Evolutionary conservation across 129 eudicot genomes (phyloP), one percentile per base, ranked within the genome.

Genomic region (Saussurea involucrata): DNA sequence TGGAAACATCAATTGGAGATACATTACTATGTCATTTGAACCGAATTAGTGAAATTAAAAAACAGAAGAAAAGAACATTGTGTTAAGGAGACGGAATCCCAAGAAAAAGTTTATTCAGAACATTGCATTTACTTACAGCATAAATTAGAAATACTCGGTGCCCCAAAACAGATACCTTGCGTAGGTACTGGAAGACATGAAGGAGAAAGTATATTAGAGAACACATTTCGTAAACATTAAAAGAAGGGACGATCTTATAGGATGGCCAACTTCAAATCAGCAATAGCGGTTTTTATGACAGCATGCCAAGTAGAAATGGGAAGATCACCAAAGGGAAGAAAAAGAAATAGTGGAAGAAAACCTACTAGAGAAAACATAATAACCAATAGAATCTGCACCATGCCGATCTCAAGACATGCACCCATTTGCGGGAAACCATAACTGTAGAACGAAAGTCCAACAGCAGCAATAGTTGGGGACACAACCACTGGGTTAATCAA

Each of bases 361-460:
- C 94, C 89, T 92, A 95, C 98, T 27, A 95, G 89, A 74, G 92
- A 91, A 81, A 91, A 95, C 27, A 89, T 81, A 37, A 95, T 82
- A 68, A 95, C 96, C 44, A 91, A 76, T 66, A 95, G 73, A 83
- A 95, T 95, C 85, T 95, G 98, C 71, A 89, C 85, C 31, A 84
- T 81, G 68, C 98, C 98, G 72, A 95, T 91, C 82, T 95, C 98
- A 57, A 91, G 88, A 80, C 98, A 95, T 36, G 90, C 82, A 49
- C 98, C 98, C 74, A 89, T 86, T 64, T 80, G 92, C 13, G 98
- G 92, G 78, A 95, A 89, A 57, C 98, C 98, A 64, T 95, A 95
- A 84, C 96, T 92, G 82, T 91, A 95, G 82, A 95, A 95, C 11
- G 98, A 95, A 81, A 95, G 98, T 29, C 98, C 98, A 58, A 95